phyloP scores from a whole-genome alignment of 139 green algal species.

The Picochlorum sp. region DNA sequence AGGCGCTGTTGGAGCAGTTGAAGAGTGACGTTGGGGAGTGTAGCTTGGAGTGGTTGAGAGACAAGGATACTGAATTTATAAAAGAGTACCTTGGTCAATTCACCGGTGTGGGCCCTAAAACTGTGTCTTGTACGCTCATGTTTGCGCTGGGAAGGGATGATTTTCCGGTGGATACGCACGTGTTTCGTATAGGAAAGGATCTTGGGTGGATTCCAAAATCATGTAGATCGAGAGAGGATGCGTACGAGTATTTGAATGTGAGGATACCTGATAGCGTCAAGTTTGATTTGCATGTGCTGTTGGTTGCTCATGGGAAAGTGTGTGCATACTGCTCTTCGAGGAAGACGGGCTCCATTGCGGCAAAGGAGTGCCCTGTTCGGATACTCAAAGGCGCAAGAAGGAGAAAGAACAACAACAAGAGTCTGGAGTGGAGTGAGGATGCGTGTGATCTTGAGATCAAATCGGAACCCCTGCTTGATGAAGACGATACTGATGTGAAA shows the following conservation, averaged over 20 bases:
- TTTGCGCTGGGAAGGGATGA: conserved; percentile 52
- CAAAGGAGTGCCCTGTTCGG: no score
- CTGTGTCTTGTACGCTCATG: conserved; percentile 56
- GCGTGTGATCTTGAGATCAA: no score
- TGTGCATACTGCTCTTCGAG: conserved; percentile 21
- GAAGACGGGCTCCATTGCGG: no score
- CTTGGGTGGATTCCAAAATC: conserved; percentile 48
- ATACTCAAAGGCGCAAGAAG: no score
- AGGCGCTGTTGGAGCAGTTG: conserved; percentile 51
- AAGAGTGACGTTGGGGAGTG: conserved; percentile 33
- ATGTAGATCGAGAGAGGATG: conserved; percentile 40
- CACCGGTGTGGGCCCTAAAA: conserved; percentile 69
- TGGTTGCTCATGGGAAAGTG: conserved; percentile 67
- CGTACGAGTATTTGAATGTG: conserved; percentile 65
- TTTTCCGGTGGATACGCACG: conserved; percentile 73
- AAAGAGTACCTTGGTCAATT: conserved; percentile 42
- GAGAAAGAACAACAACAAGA: no score
- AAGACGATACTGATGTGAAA: no score
- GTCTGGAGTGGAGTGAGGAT: no score
- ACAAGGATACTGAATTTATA: conserved; percentile 31
- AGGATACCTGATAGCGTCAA: conserved; percentile 49
- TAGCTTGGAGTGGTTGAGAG: conserved; percentile 51
- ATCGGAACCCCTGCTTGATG: no score
- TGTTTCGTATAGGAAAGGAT: conserved; percentile 44
- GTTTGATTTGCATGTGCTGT: conserved; percentile 62